Evolutionary conservation across 257 asterid species (phyloP).

Genomic region (Vinca minor): DNA sequence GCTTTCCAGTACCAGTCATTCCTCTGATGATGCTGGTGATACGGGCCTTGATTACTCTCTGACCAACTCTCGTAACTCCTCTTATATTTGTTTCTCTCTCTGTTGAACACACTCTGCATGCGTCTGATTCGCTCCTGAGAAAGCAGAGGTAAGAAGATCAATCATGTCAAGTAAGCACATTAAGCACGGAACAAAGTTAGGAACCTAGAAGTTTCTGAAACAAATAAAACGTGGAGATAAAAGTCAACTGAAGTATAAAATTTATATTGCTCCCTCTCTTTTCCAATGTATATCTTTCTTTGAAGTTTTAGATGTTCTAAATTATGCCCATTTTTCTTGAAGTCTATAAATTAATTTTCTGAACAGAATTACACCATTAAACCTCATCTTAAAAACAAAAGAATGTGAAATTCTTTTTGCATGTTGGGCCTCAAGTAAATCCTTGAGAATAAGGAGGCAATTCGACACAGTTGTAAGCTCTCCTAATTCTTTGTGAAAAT

Average conservation of each 20-base stretch:
- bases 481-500: too few species aligned
- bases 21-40: slow-evolving; percentile 82
- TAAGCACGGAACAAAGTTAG: background rate
- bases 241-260: background rate
- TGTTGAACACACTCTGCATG: slow-evolving; percentile 85
- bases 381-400: background rate
- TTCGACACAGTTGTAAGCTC: too few species aligned
- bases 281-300: background rate
- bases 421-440: background rate
- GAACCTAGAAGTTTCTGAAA: slow-evolving; percentile 1
- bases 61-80: slow-evolving; percentile 81
- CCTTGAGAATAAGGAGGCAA: background rate
- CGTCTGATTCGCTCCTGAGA: slow-evolving; percentile 82
- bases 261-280: background rate
- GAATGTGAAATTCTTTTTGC: background rate
- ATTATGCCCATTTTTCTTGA: too few species aligned
- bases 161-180: slow-evolving; percentile 7
- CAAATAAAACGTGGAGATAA: background rate
- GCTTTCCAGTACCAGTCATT: slow-evolving; percentile 94
- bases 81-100: slow-evolving; percentile 68
- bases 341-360: too few species aligned
- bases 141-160: slow-evolving; percentile 18
- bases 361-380: background rate
- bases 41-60: slow-evolving; percentile 48
- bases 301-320: too few species aligned